Conservation (phyloP, 306 rosid species). For the Fragaria vesca region DNA sequence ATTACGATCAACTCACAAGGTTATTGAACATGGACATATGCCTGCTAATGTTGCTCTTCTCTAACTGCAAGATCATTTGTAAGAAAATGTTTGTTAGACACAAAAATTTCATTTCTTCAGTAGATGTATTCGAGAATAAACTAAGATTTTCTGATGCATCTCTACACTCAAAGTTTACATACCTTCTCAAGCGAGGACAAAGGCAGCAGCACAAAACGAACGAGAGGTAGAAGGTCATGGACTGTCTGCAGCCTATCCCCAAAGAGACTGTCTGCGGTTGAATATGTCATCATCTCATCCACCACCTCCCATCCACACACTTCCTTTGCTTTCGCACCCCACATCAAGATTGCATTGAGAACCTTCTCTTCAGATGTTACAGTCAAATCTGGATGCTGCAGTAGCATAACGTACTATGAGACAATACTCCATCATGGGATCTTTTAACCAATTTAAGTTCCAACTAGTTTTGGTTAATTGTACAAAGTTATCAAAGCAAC, state of each 20-base stretch:
- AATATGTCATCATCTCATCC: constrained; percentile 60
- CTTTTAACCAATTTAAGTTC: not conserved
- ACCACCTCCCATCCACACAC: constrained; percentile 72
- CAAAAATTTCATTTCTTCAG: constrained; percentile 13
- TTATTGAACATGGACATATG: constrained; percentile 45
- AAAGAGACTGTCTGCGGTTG: constrained; percentile 64
- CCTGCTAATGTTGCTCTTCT: constrained; percentile 60
- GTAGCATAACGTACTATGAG: constrained; percentile 26
- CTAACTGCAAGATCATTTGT: constrained; percentile 56
- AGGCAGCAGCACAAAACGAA: constrained; percentile 70
- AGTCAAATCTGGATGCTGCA: constrained; percentile 94
- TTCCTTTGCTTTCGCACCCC: constrained; percentile 67
- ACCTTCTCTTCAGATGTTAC: constrained; percentile 96
- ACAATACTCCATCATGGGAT: not conserved
- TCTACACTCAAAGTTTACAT: constrained; percentile 23
- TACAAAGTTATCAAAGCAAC: not conserved
- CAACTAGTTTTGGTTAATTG: not conserved
- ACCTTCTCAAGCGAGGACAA: constrained; percentile 76
- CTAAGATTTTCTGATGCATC: constrained; percentile 1
- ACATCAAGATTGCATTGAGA: constrained; percentile 78
- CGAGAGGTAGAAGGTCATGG: constrained; percentile 50
- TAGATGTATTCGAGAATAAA: not conserved
- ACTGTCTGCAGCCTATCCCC: constrained; percentile 70
- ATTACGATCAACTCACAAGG: constrained; percentile 55
- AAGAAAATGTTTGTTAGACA: constrained; percentile 29